Conservation (phyloP, 805 yeast species). For the Ogataea corticis region DNA sequence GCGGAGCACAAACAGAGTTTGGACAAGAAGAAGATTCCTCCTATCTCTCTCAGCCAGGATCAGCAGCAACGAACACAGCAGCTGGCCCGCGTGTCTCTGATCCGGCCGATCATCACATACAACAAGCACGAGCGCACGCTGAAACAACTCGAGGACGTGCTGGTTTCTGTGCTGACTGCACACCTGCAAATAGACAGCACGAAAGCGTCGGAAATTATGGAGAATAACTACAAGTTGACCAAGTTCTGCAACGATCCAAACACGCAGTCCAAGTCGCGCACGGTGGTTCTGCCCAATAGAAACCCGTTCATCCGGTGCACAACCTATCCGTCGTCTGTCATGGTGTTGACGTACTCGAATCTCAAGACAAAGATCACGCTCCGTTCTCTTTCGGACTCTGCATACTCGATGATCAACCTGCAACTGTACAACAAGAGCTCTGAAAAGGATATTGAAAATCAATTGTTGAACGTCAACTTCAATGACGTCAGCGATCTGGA, state of each 20-base stretch:
- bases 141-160: conserved; percentile 33
- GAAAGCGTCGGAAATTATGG: conserved; percentile 17
- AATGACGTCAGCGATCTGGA: conserved; percentile 53
- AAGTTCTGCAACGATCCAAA: conserved; percentile 25
- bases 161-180: conserved; percentile 18
- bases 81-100: conserved; percentile 36
- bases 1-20: conserved; percentile 53
- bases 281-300: conserved; percentile 1
- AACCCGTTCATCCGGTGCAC: conserved; percentile 26
- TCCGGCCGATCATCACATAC: conserved; percentile 60
- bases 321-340: conserved; percentile 24
- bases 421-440: conserved; percentile 5
- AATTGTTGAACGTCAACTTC: conserved; percentile 46
- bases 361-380: conserved; percentile 17
- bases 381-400: conserved; percentile 15
- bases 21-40: conserved; percentile 44
- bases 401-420: conserved; percentile 20
- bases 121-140: conserved; percentile 52
- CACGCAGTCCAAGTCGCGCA: conserved; percentile 1
- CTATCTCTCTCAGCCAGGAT: conserved; percentile 45
- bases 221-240: conserved; percentile 14
- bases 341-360: conserved; percentile 14
- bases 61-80: conserved; percentile 9
- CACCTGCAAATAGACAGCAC: conserved; percentile 20
- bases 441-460: conserved; percentile 31